Percentiles rank a stretch among this genome's conserved stretches.
Evolutionary conservation across 768 basidiomycete genomes (phyloP).

Genomic region (Boletus fagicola): DNA sequence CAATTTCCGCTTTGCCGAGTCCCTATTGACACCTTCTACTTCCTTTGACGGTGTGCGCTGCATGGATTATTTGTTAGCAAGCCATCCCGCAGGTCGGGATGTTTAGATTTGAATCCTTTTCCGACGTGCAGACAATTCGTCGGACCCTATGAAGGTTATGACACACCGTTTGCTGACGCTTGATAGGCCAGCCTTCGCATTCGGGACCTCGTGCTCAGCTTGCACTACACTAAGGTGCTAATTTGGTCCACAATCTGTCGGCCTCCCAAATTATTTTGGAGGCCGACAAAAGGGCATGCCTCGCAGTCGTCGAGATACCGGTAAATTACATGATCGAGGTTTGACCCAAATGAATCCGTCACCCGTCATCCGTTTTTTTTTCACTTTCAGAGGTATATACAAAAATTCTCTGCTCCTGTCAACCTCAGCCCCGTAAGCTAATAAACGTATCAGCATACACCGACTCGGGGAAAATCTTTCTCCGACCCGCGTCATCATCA

Average conservation of each 20-base stretch:
- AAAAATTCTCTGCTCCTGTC: slow-evolving; percentile 3
- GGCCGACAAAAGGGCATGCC: neutral
- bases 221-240: neutral
- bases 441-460: slow-evolving; percentile 4
- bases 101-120: neutral
- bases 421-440: neutral
- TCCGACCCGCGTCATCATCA: neutral
- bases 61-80: neutral
- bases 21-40: neutral
- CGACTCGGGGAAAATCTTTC: neutral
- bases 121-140: neutral
- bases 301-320: neutral
- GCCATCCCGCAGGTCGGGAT: neutral
- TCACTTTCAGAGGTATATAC: neutral
- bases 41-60: neutral
- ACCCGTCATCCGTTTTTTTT: slow-evolving; percentile 2
- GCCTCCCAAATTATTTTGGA: neutral
- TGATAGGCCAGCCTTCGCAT: neutral
- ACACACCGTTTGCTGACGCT: neutral
- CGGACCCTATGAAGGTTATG: neutral
- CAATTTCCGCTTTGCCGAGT: neutral
- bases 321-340: slow-evolving; percentile 14
- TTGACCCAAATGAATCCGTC: slow-evolving; percentile 13
- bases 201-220: neutral
- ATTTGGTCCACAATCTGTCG: neutral